Percentiles rank a stretch among this genome's conserved stretches.
phyloP scores from a whole-genome alignment of 2,329 filamentous ascomycete genomes.

The Fusarium mangiferae region DNA sequence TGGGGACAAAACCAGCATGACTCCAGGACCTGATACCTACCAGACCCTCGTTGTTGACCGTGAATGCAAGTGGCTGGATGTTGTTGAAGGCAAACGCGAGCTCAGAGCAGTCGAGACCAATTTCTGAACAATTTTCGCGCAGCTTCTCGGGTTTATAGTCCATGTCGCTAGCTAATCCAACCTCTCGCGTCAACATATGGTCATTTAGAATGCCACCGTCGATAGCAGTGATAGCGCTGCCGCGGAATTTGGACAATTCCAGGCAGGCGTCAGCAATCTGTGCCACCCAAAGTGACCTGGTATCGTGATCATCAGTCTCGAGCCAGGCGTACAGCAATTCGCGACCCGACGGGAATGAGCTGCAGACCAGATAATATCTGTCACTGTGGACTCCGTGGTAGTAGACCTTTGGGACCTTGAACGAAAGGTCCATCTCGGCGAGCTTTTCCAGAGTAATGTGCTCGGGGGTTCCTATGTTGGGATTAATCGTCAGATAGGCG shows the following conservation, averaged over 20 bases:
- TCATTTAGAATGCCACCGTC: background rate
- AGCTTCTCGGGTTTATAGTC: too few species aligned
- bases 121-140: too few species aligned
- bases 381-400: background rate
- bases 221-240: background rate
- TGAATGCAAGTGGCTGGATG: too few species aligned
- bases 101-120: too few species aligned
- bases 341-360: background rate
- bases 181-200: too few species aligned
- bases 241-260: background rate
- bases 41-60: too few species aligned
- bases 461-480: rapidly evolving
- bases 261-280: background rate
- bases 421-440: background rate
- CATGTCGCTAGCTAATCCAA: too few species aligned
- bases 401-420: background rate
- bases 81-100: too few species aligned
- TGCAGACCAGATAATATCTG: background rate
- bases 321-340: background rate
- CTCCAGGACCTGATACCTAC: too few species aligned
- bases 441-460: background rate
- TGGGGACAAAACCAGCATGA: too few species aligned
- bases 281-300: background rate
- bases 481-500: background rate
- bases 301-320: rapidly evolving